Base-by-base conservation (phyloP, 371 early-diverging fungal species). In the Mortierella sp. region DNA sequence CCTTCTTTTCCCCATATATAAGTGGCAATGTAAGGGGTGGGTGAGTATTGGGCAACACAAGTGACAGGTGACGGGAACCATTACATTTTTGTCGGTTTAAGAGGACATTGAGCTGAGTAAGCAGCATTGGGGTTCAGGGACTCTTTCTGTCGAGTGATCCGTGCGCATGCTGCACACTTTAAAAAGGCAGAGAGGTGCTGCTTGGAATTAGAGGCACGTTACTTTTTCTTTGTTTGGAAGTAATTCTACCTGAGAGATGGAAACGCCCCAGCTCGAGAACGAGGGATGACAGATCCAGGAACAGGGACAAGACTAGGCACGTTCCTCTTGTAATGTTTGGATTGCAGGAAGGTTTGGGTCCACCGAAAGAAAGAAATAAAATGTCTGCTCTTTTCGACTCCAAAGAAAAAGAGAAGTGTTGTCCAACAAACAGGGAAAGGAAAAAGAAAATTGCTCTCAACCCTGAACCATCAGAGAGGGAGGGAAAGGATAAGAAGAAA, bases 361-460 rank as follows among this genome's bases (percentile, higher is more conserved):
- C 61, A 34, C 34, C 14, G 31, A 16, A 24, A 4, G 40, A 24
- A 14, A 10, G 24, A 64, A 34, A 40, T 4, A 37, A 64, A 21
- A 37, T 9, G 31, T 64, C 16, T 64, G 67, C 67, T 67, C 67
- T 67, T 67, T 67, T 67, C 67, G 43, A 67, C 67, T 40, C 40
- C 67, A 67, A 67, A 67, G 40, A 24, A 67, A 40, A 10, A 1
- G 19, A 57, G 2, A 28, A 13, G 9, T 31, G 14, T 28, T 19
- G 61, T 31, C 6, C 14, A 61, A 5, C 14, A 61, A 5, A 16
- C 11, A n/a, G 54, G 54, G 31, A 31, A 34, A 31, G 34, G 8
- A 26, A 55, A 40, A 31, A 31, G 28, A 64, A 64, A 37, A 67
- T 21, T 67, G 67, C 67, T 67, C 67, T 40, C 67, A 40, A 67